These are phyloP conservation scores for Oidiodendron maius DNA, from an alignment of 495 filamentous ascomycete genomes.

Conservation along the genomic window DNA sequence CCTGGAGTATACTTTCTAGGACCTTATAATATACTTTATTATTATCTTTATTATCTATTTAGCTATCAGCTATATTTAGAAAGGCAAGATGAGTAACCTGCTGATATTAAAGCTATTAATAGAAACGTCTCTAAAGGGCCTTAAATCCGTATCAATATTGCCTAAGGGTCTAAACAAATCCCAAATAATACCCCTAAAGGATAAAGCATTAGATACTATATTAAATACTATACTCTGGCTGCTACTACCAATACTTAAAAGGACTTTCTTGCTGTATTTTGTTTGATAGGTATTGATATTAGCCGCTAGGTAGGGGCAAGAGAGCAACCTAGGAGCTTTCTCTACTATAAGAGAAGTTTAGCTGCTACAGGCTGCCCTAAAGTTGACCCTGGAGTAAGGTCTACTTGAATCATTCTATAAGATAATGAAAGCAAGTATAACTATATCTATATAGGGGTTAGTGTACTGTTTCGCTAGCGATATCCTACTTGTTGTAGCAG, in stretches of 20 bases:
- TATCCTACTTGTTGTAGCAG: background rate
- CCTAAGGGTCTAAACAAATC: slow-evolving; percentile 54
- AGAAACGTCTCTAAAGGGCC: slow-evolving; percentile 59
- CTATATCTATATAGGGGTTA: slow-evolving; percentile 24
- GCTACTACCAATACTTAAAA: slow-evolving; percentile 62
- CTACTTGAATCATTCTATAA: background rate
- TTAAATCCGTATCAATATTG: slow-evolving; percentile 30
- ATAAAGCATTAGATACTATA: slow-evolving; percentile 40
- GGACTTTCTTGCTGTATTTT: slow-evolving; percentile 55
- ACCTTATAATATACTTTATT: no score
- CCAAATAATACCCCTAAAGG: slow-evolving; percentile 59
- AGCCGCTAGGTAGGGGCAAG: slow-evolving; percentile 25
- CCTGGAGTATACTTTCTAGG: no score
- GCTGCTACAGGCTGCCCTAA: slow-evolving; percentile 13
- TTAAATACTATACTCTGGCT: slow-evolving; percentile 48
- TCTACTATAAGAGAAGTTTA: slow-evolving; percentile 6
- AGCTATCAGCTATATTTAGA: no score
- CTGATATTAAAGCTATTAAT: slow-evolving; percentile 73
- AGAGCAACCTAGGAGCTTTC: slow-evolving; percentile 12
- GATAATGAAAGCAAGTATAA: slow-evolving; percentile 15
- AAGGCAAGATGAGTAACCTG: no score
- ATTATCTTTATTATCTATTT: no score
- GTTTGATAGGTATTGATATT: slow-evolving; percentile 63
- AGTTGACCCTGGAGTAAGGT: slow-evolving; percentile 10
- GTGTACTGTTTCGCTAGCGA: slow-evolving; percentile 7